phyloP scores from a whole-genome alignment of 495 filamentous ascomycete species.

The Penicillium diatomitis region DNA sequence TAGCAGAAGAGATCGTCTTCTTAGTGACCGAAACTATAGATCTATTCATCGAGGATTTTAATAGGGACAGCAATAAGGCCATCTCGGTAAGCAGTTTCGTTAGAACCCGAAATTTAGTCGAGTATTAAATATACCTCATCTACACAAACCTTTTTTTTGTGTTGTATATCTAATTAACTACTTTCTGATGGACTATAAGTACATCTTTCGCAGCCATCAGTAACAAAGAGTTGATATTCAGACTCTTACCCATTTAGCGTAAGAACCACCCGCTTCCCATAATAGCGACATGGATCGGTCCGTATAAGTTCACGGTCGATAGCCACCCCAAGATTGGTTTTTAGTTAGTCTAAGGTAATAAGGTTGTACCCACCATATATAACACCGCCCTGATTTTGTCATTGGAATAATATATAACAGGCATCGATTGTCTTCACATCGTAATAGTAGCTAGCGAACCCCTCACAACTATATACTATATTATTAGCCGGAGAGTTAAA shows the following conservation, averaged over 20 bases:
- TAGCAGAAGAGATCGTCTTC: not conserved
- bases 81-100: conserved; percentile 4
- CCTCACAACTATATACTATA: too few relatives aligned
- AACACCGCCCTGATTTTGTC: too few relatives aligned
- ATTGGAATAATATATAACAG: too few relatives aligned
- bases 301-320: conserved; percentile 8
- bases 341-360: conserved; percentile 6
- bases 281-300: conserved; percentile 4
- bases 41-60: conserved; percentile 10
- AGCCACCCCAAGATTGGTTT: conserved; percentile 10
- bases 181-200: conserved; percentile 1
- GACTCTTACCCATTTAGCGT: conserved; percentile 9
- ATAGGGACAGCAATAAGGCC: conserved; percentile 6
- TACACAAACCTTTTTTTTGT: conserved; percentile 5
- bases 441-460: too few relatives aligned
- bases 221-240: conserved; percentile 8
- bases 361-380: too few relatives aligned
- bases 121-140: conserved; percentile 10
- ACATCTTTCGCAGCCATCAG: conserved; percentile 10
- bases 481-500: too few relatives aligned
- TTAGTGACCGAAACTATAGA: conserved; percentile 7
- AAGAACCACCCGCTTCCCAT: conserved; percentile 10
- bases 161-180: conserved; percentile 5
- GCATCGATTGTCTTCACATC: too few relatives aligned
- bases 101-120: conserved; percentile 3